Conservation (phyloP, 2,329 filamentous ascomycete species). For the Balansia obtecta region DNA sequence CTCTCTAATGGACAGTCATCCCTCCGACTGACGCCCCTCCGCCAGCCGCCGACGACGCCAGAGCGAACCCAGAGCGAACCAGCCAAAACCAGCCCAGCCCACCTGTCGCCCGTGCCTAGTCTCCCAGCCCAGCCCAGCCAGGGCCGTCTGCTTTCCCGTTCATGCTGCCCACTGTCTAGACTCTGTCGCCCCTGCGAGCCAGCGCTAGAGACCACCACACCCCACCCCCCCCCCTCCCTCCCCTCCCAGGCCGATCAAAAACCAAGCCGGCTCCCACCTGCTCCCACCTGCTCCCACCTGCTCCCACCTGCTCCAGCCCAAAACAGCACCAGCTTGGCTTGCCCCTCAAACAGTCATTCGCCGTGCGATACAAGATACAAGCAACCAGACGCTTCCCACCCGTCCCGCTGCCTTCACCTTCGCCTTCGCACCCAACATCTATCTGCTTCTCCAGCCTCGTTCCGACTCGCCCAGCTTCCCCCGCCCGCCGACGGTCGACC, state of each 20-base stretch:
- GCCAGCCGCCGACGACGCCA: not conserved
- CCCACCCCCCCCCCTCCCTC: not conserved
- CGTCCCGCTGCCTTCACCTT: not conserved
- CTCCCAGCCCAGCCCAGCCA: too few relatives aligned
- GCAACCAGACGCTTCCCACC: not conserved
- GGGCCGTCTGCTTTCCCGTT: not conserved
- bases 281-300: not conserved
- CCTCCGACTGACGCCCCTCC: not conserved
- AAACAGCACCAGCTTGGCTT: not conserved
- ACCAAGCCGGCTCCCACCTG: constrained; percentile 1
- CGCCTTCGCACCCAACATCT: constrained; percentile 1
- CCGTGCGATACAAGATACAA: not conserved
- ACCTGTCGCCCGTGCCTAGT: not conserved
- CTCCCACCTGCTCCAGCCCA: not conserved
- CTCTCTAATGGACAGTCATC: too few relatives aligned
- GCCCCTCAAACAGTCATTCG: constrained; percentile 1
- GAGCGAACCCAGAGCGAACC: too few relatives aligned
- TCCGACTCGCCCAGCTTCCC: constrained; percentile 1
- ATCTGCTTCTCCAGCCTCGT: constrained; percentile 1
- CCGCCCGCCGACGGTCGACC: constrained; percentile 1
- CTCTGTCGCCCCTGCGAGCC: not conserved
- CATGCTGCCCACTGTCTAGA: not conserved
- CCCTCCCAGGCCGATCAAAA: not conserved
- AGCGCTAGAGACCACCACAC: too few relatives aligned
- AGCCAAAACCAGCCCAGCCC: not conserved